Percentiles rank a stretch among this genome's conserved stretches.
Evolutionary conservation across 441 rosid genomes (phyloP).

Genomic region (Eruca vesicaria): DNA sequence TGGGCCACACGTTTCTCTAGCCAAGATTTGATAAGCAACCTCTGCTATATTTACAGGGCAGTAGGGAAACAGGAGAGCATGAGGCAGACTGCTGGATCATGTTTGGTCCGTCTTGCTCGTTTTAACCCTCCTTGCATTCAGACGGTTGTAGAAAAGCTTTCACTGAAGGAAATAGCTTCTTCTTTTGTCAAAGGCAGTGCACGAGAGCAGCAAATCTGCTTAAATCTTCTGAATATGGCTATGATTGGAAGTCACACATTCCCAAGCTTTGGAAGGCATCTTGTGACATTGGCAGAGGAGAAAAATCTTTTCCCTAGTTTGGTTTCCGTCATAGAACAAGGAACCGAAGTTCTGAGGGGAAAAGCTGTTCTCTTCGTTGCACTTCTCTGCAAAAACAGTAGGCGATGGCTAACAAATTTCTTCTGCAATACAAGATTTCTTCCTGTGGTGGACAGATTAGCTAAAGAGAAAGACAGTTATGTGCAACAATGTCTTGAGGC

Average conservation of each 20-base stretch:
- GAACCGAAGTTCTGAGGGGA: slow-evolving; percentile 79
- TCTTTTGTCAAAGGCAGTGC: slow-evolving; percentile 77
- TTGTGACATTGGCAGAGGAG: slow-evolving; percentile 74
- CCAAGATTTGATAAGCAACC: slow-evolving; percentile 83
- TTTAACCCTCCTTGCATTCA: slow-evolving; percentile 83
- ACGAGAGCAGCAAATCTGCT: slow-evolving; percentile 90
- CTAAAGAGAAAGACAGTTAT: slow-evolving; percentile 85
- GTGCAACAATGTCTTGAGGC: slow-evolving; percentile 76
- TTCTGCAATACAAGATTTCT: slow-evolving; percentile 79
- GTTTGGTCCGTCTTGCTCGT: slow-evolving; percentile 92
- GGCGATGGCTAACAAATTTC: slow-evolving; percentile 84
- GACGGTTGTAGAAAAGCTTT: slow-evolving; percentile 65
- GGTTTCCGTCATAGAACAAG: slow-evolving; percentile 83
- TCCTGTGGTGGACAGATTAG: slow-evolving; percentile 78
- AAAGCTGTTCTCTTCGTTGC: slow-evolving; percentile 82
- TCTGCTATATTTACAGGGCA: slow-evolving; percentile 86
- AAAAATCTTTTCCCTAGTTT: slow-evolving; percentile 74
- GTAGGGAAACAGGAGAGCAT: slow-evolving; percentile 91
- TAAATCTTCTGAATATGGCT: slow-evolving; percentile 84
- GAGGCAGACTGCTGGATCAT: slow-evolving; percentile 96
- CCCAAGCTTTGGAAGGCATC: slow-evolving; percentile 75
- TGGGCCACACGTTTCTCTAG: slow-evolving; percentile 89
- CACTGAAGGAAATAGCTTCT: slow-evolving; percentile 79
- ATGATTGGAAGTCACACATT: slow-evolving; percentile 78
- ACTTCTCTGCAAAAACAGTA: slow-evolving; percentile 80